phyloP scores from a whole-genome alignment of 257 asterid genomes.

The Petunia axillaris region DNA sequence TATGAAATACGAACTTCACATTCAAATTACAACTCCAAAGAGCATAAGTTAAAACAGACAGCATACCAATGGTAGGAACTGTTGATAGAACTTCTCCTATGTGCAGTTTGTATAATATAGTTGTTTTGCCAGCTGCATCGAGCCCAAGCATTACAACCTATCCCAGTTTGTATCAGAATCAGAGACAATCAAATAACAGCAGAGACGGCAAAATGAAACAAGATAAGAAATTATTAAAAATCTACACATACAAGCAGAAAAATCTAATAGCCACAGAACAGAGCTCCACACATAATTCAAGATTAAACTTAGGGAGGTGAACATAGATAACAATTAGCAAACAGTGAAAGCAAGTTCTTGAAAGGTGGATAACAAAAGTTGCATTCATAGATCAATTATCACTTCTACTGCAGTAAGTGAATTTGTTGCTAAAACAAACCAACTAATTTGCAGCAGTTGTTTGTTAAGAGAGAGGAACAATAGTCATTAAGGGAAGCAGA shows the following conservation, averaged over 20 bases:
- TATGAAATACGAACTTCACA: background rate
- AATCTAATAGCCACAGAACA: background rate
- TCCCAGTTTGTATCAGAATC: constrained; percentile 17
- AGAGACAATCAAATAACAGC: background rate
- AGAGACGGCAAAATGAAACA: background rate
- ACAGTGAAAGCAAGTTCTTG: background rate
- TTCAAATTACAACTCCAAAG: background rate
- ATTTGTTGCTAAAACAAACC: background rate
- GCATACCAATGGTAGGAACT: constrained; percentile 95
- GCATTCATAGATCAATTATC: background rate
- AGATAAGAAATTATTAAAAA: background rate
- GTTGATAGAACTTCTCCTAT: constrained; percentile 98
- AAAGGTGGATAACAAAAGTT: background rate
- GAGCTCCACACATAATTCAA: background rate
- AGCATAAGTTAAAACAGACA: constrained; percentile 18
- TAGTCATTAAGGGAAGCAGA: constrained; percentile 2
- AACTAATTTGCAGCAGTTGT: background rate
- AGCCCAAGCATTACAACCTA: constrained; percentile 99
- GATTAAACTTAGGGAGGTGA: background rate
- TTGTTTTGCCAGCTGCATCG: constrained; percentile 99
- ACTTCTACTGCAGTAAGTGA: background rate
- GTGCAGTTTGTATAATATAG: constrained; percentile 94
- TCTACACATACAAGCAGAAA: constrained; percentile 1
- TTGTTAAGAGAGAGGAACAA: background rate
- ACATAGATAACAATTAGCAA: background rate